A percentile compares a stretch with the other conserved stretches of the same genome.
phyloP scores from a whole-genome alignment of 495 filamentous ascomycete genomes.

The Elaphomyces granulatus region DNA sequence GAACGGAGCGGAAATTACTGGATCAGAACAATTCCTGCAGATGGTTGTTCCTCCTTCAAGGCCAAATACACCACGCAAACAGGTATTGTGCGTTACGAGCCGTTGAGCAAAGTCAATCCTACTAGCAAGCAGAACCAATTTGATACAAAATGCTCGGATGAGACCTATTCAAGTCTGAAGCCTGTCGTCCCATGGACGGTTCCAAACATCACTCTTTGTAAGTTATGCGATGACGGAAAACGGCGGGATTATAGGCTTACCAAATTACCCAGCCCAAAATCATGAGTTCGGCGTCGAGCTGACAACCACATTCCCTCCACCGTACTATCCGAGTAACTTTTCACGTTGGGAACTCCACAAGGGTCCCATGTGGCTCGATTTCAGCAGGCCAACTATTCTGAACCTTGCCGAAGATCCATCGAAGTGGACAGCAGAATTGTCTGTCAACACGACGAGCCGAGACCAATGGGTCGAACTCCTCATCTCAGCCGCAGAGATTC shows the following conservation, averaged over 20 bases:
- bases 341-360: no score
- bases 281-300: no score
- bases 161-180: not conserved
- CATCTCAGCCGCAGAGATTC: no score
- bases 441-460: no score
- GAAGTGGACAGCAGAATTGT: no score
- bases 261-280: no score
- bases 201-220: not conserved
- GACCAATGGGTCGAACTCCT: no score
- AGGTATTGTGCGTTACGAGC: not conserved
- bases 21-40: not conserved
- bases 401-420: no score
- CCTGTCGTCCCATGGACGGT: not conserved
- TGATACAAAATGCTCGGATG: not conserved
- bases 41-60: not conserved
- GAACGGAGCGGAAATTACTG: not conserved
- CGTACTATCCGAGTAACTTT: no score
- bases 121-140: not conserved
- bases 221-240: not conserved
- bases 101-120: not conserved
- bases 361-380: no score
- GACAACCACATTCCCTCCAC: no score
- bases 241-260: not conserved
- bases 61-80: not conserved
- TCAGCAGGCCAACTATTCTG: no score